Conservation (phyloP, 257 asterid species). For the Nicotiana paniculata region DNA sequence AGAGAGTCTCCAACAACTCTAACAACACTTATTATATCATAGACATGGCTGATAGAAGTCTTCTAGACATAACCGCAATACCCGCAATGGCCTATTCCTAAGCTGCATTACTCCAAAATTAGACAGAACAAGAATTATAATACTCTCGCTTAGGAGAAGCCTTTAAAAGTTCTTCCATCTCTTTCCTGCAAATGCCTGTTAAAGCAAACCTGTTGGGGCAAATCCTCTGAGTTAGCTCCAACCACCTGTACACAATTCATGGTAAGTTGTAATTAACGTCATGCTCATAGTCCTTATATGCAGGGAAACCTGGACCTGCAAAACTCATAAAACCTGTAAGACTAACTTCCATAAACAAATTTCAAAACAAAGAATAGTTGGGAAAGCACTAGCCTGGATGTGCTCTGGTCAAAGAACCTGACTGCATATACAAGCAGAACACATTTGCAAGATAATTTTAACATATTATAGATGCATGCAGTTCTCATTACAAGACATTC, state of each 20-base stretch:
- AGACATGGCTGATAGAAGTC: neutral
- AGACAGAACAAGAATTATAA: neutral
- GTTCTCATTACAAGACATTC: neutral
- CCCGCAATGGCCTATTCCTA: neutral
- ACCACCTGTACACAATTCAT: constrained; percentile 75
- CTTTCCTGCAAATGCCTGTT: constrained; percentile 33
- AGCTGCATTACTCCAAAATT: neutral
- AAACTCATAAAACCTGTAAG: constrained; percentile 54
- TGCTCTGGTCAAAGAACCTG: constrained; percentile 42
- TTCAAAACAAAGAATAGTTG: constrained; percentile 2
- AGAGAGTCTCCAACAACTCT: neutral
- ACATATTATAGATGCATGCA: neutral
- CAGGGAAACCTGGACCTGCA: constrained; percentile 98
- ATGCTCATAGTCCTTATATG: constrained; percentile 28
- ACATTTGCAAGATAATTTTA: neutral
- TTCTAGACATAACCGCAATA: neutral
- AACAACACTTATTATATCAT: neutral
- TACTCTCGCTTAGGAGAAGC: neutral
- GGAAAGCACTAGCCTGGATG: constrained; percentile 39
- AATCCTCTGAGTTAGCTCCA: constrained; percentile 6
- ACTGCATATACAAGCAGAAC: constrained; percentile 31
- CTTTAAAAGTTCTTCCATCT: neutral
- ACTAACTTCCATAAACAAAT: neutral
- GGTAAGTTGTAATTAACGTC: constrained; percentile 37
- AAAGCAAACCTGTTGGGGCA: constrained; percentile 21